Evolutionary conservation across 352 stramenopile species (phyloP).

Genomic region (Phytophthora macrochlamydospora): DNA sequence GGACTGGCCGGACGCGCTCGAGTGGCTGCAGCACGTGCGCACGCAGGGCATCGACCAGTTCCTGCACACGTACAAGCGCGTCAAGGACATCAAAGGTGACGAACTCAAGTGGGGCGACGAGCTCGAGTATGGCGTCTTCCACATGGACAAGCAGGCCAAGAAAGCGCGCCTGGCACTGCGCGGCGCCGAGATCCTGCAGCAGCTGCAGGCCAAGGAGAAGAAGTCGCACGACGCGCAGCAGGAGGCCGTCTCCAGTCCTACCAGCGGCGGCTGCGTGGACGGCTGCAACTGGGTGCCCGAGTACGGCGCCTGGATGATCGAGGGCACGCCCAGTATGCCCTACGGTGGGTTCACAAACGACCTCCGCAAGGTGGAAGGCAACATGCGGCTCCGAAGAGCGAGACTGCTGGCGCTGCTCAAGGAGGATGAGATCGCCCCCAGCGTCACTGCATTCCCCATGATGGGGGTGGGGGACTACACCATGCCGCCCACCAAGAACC

Average conservation of each 20-base stretch:
- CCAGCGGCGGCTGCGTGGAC: conserved; percentile 52
- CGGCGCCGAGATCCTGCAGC: conserved; percentile 94
- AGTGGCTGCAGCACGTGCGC: conserved; percentile 96
- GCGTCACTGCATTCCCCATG: conserved; percentile 96
- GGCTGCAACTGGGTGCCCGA: conserved; percentile 99
- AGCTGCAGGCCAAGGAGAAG: conserved; percentile 92
- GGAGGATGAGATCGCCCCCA: conserved; percentile 96
- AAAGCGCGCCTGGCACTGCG: conserved; percentile 91
- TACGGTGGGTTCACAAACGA: conserved; percentile 96
- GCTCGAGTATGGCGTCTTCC: conserved; percentile 99
- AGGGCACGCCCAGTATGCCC: conserved; percentile 94
- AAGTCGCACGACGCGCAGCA: conserved; percentile 36
- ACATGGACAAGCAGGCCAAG: conserved; percentile 89
- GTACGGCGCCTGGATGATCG: conserved; percentile 99
- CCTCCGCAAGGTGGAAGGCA: conserved; percentile 96
- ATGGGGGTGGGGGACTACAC: conserved; percentile 96
- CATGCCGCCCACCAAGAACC: conserved; percentile 54
- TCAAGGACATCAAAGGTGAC: conserved; percentile 95
- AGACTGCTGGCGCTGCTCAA: conserved; percentile 93
- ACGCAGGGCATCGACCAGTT: conserved; percentile 97
- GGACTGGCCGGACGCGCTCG: conserved; percentile 95
- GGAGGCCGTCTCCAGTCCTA: conserved; percentile 18
- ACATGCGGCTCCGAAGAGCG: conserved; percentile 97
- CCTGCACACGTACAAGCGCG: conserved; percentile 95
- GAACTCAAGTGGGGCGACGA: conserved; percentile 98